These are phyloP conservation scores for Kodamaea sp. DNA, from an alignment of 1,139 yeast species.

Conservation along the genomic window DNA sequence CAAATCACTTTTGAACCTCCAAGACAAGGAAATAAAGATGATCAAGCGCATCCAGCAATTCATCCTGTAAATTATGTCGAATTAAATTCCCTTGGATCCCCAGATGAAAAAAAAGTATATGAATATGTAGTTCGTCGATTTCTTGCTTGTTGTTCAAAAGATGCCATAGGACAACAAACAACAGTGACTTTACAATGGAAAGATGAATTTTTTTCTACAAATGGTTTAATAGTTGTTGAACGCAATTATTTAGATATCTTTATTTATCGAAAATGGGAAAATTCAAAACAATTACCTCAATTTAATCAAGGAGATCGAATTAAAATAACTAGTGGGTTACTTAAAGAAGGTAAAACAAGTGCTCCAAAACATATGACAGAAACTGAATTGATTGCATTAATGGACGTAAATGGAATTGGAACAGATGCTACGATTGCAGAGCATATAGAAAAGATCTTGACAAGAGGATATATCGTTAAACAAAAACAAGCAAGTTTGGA, in stretches of 20 bases:
- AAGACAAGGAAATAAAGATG: slow-evolving; percentile 78
- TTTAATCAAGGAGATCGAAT: slow-evolving; percentile 57
- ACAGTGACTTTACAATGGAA: slow-evolving; percentile 73
- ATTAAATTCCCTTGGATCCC: slow-evolving; percentile 30
- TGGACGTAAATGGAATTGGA: slow-evolving; percentile 98
- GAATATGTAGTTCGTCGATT: slow-evolving; percentile 85
- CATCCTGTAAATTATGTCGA: slow-evolving; percentile 70
- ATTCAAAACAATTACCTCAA: slow-evolving; percentile 61
- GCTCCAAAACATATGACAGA: slow-evolving; percentile 88
- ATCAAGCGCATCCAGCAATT: slow-evolving; percentile 97
- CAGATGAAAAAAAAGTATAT: slow-evolving; percentile 68
- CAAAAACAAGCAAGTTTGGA: slow-evolving; percentile 32
- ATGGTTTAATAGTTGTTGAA: slow-evolving; percentile 70
- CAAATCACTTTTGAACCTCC: slow-evolving; percentile 48
- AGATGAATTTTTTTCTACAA: slow-evolving; percentile 62
- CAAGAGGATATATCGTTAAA: slow-evolving; percentile 64
- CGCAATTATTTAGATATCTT: slow-evolving; percentile 78
- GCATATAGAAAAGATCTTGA: slow-evolving; percentile 78
- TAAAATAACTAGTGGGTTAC: slow-evolving; percentile 48
- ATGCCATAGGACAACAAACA: slow-evolving; percentile 76
- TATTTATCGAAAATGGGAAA: slow-evolving; percentile 76
- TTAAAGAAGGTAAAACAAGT: slow-evolving; percentile 72
- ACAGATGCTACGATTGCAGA: slow-evolving; percentile 99
- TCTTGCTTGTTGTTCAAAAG: slow-evolving; percentile 87
- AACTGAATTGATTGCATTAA: slow-evolving; percentile 82